phyloP scores from a whole-genome alignment of 257 asterid genomes.

The Linderniella brevidens region DNA sequence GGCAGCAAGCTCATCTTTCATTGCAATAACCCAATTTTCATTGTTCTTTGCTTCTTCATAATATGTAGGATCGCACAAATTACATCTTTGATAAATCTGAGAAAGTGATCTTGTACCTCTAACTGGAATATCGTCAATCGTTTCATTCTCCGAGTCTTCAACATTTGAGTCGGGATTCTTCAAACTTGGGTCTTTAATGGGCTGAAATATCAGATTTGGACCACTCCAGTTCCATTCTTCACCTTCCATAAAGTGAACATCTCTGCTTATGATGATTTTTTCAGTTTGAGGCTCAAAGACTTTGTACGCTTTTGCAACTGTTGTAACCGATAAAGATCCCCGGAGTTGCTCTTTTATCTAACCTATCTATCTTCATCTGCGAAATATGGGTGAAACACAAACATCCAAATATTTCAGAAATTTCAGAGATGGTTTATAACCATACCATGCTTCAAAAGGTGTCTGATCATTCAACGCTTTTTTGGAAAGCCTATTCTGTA shows the following conservation, averaged over 20 bases:
- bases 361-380: not conserved
- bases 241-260: conserved; percentile 4
- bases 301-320: conserved; percentile 1
- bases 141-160: not conserved
- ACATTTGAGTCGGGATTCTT: too few species aligned
- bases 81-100: conserved; percentile 10
- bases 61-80: conserved; percentile 2
- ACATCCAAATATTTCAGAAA: not conserved
- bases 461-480: not conserved
- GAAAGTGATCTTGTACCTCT: not conserved
- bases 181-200: too few species aligned
- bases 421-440: conserved; percentile 1
- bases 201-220: not conserved
- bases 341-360: not conserved
- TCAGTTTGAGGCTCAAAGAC: not conserved
- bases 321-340: conserved; percentile 5
- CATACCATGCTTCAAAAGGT: conserved; percentile 8
- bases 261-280: conserved; percentile 3
- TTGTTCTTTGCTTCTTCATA: not conserved
- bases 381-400: conserved; percentile 1
- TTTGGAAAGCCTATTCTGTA: conserved; percentile 4
- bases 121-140: not conserved
- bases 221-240: conserved; percentile 5
- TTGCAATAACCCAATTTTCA: not conserved
- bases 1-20: conserved; percentile 5